phyloP scores from a whole-genome alignment of 2,329 filamentous ascomycete genomes.

The Aspergillus pseudotamarii region DNA sequence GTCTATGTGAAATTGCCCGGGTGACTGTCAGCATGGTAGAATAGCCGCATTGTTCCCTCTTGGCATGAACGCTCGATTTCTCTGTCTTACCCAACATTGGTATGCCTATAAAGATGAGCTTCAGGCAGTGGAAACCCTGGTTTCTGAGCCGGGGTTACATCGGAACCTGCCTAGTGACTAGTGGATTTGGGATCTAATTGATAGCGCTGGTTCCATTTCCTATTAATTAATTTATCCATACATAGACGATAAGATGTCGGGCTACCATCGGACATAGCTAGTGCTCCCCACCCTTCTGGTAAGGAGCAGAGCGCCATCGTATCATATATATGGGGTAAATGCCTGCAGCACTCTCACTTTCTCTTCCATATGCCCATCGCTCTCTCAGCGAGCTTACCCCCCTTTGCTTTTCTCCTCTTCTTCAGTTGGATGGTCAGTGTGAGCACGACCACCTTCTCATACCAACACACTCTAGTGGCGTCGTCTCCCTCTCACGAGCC shows the following conservation, averaged over 20 bases:
- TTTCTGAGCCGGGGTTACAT: background rate
- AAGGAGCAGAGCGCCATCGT: too few relatives aligned
- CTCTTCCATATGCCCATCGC: background rate
- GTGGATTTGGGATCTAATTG: background rate
- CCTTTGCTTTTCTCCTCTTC: background rate
- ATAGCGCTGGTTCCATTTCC: background rate
- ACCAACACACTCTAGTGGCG: background rate
- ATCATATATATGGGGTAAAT: background rate
- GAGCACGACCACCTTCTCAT: background rate
- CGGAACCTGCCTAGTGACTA: background rate
- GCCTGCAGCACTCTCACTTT: background rate
- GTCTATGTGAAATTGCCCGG: background rate
- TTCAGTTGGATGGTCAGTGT: background rate
- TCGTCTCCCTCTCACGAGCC: background rate
- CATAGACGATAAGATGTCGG: conserved; percentile 1
- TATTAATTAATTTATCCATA: background rate
- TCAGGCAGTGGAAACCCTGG: background rate
- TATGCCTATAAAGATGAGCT: background rate
- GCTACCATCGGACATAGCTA: background rate
- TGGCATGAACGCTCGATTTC: background rate
- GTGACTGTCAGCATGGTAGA: background rate
- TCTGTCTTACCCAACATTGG: background rate
- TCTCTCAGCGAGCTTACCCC: background rate
- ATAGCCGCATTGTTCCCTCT: background rate
- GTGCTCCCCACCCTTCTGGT: background rate